Percentiles rank a stretch among this genome's conserved stretches.
Evolutionary conservation across 257 asterid species (phyloP).

Genomic region (Przewalskia tangutica): DNA sequence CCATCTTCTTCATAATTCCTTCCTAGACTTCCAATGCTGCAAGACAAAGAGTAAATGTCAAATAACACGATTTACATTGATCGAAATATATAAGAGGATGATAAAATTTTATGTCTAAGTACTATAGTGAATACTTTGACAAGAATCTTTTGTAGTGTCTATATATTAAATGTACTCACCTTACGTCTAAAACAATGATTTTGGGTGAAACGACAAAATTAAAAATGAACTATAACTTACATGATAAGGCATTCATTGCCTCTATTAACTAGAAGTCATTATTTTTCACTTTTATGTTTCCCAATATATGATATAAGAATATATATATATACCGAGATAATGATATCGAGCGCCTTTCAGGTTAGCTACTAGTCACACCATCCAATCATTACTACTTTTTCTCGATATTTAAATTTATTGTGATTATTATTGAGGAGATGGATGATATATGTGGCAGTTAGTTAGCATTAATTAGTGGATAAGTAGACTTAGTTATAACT

Average conservation of each 20-base stretch:
- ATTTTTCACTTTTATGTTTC: too few species aligned
- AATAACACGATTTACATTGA: not conserved
- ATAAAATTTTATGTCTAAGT: not conserved
- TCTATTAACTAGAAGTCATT: too few species aligned
- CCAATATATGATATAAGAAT: too few species aligned
- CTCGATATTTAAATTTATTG: not conserved
- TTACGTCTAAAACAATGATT: not conserved
- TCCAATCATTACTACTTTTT: not conserved
- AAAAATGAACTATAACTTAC: not conserved
- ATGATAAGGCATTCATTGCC: too few species aligned
- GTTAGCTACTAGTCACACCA: not conserved
- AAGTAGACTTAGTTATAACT: too few species aligned
- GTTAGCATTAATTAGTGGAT: too few species aligned
- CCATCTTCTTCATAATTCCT: conserved; percentile 46
- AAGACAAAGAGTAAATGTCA: not conserved
- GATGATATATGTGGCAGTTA: not conserved
- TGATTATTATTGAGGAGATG: not conserved
- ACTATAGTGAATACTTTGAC: too few species aligned
- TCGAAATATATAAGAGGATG: not conserved
- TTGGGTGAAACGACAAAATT: not conserved
- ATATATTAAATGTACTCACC: not conserved
- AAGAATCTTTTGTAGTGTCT: not conserved
- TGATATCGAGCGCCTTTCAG: not conserved
- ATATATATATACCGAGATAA: too few species aligned
- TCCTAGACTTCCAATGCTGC: conserved; percentile 63